Evolutionary conservation across 2,329 filamentous ascomycete species (phyloP), one percentile per base, ranked within the genome.

Genomic region (Botrytis paeoniae): DNA sequence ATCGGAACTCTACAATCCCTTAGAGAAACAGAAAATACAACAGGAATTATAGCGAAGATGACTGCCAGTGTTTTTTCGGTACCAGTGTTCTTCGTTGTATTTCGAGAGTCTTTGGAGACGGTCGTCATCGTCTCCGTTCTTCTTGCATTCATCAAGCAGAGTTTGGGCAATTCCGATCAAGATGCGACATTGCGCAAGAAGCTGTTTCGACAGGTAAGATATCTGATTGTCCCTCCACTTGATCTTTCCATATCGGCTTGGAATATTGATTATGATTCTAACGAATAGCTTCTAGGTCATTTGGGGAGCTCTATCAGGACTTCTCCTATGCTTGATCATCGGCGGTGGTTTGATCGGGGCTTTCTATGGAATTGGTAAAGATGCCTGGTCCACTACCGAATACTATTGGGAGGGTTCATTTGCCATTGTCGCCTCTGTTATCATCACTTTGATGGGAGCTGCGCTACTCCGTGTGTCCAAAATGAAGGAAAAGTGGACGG

Each of bases 11-110:
- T 22, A 25, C 37, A 20, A 57, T 69, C 48, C 4, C 18, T 43
- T n/a, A 4, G 9, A 5, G 8, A 7, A 25, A 5, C 59, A 25
- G 3, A 39, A 45, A 35, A 10, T 22, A 32, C 29, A 29, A 22
- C 12, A 14, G 5, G 7, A 16, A 41, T 41, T 2, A 18, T 29
- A 65, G 54, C 72, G 76, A 43, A 59, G 18, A 90, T 88, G 84
- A 90, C 91, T 81, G 86, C 87, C 74, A 88, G 92, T 80, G 89
- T 94, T 73, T 94, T 94, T 82, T 88, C 92, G 75, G 89, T 94
- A 35, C 92, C 92, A 76, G 89, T 97, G 72, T 97, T 97, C 85
- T 95, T 97, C 84, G 93, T 97, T 81, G 91, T 93, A 83, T 96
- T 97, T 81, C 90, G 94, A 80, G 94, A 97, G 84, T 89, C 90